Evolutionary conservation across 352 stramenopile genomes (phyloP), one percentile per base, ranked within the genome.

Genomic region (Phytophthora multivora): DNA sequence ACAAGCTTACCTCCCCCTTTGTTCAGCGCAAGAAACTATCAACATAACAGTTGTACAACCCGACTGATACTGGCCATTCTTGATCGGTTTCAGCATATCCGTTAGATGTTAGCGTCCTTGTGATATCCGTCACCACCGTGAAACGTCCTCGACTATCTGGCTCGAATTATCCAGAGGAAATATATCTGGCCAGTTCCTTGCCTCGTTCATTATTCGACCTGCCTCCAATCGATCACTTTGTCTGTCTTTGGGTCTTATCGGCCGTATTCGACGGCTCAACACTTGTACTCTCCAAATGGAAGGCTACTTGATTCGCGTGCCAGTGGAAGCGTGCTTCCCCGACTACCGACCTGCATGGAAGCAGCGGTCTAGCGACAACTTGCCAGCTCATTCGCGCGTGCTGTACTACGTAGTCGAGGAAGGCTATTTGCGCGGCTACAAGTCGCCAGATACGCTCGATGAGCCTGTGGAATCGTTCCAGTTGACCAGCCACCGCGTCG

Each of bases 401-500:
- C 69, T 91, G 8, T 91, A 90, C 58, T 91, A 90, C 45, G 63
- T 83, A 42, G 50, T 90, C 3, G 80, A 79, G 42, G 83, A 89
- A 70, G 83, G 83, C 0, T 90, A 73, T 45, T 33, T 91, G 41
- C 66, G 72, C 18, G 83, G 79, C 4, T 91, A 81, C 35, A 45
- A 73, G 26, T 69, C 73, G 2, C 69, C 79, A 0, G 65, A 78
- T 30, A 65, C 71, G 13, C 18, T 72, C 13, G 62, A 66, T 26
- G 67, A 77, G 2, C 69, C 75, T 0, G 51, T 90, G 19, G 83
- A 90, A 42, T 73, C 66, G 8, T 80, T 90, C 50, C 72, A 87
- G 66, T 61, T 91, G 15, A 91, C 83, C 16, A 75, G 66, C 15
- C 73, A 84, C 46, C 66, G 79, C 9, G 64, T 90, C 40, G 71